phyloP scores from a whole-genome alignment of 2,329 filamentous ascomycete genomes.

The Curvularia verruculosa region DNA sequence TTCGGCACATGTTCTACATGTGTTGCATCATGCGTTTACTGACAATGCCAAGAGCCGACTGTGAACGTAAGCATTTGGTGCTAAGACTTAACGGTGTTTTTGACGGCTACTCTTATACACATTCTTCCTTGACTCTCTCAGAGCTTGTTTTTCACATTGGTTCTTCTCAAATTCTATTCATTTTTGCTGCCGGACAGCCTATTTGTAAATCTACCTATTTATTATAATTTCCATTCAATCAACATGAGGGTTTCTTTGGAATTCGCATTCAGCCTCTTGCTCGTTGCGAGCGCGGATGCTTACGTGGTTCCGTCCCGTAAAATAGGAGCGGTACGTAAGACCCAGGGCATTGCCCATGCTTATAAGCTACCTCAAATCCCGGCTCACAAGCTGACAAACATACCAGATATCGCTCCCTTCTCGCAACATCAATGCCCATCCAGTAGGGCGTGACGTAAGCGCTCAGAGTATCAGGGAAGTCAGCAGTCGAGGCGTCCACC shows the following conservation, averaged over 20 bases:
- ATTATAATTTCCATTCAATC: constrained; percentile 1
- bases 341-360: neutral
- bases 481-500: constrained; percentile 1
- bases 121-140: neutral
- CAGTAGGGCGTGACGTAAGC: constrained; percentile 15
- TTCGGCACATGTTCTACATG: constrained; percentile 17
- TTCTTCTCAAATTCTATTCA: constrained; percentile 4
- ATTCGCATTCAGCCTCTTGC: constrained; percentile 27
- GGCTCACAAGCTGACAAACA: constrained; percentile 1
- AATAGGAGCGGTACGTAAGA: constrained; percentile 30
- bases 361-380: neutral
- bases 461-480: neutral
- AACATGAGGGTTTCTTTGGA: constrained; percentile 36
- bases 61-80: constrained; percentile 16
- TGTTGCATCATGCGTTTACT: constrained; percentile 27
- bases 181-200: constrained; percentile 25
- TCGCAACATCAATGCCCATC: constrained; percentile 18
- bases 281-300: constrained; percentile 29
- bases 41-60: constrained; percentile 6
- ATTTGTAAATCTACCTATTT: constrained; percentile 5
- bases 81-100: neutral
- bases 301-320: constrained; percentile 25
- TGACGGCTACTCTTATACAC: neutral
- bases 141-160: neutral
- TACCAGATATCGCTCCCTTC: constrained; percentile 20